Conservation (phyloP, 495 filamentous ascomycete species). For the Lasiosphaeria miniovina region DNA sequence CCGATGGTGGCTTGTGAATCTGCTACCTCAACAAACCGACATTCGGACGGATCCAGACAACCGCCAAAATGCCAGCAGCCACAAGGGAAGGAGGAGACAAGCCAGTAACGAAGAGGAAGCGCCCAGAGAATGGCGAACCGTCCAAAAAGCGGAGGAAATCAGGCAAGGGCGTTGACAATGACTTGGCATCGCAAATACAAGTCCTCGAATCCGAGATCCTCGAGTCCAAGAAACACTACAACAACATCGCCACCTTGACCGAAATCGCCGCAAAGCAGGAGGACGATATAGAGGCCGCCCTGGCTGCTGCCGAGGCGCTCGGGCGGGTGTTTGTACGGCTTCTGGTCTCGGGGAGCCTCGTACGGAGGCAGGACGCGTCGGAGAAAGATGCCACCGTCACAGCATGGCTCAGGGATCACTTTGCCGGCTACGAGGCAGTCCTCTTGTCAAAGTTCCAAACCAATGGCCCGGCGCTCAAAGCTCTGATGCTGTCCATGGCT, state of each 20-base stretch:
- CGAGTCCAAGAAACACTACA: constrained; percentile 85
- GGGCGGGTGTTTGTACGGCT: constrained; percentile 88
- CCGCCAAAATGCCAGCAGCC: constrained; percentile 25
- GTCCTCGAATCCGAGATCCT: constrained; percentile 72
- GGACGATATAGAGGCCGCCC: constrained; percentile 34
- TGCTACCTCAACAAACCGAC: too few species aligned
- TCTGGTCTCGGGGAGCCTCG: constrained; percentile 69
- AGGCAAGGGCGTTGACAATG: constrained; percentile 36
- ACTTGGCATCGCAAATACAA: constrained; percentile 56
- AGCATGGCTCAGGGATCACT: constrained; percentile 73
- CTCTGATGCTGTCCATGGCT: constrained; percentile 76
- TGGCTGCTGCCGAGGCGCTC: constrained; percentile 71
- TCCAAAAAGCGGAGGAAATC: constrained; percentile 50
- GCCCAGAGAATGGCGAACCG: constrained; percentile 40
- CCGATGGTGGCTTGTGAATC: not conserved
- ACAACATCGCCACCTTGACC: constrained; percentile 79
- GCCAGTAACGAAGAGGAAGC: constrained; percentile 44
- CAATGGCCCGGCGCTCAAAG: constrained; percentile 53
- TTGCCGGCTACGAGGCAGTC: constrained; percentile 62
- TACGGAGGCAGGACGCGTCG: constrained; percentile 56
- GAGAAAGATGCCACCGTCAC: constrained; percentile 73
- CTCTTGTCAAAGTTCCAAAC: constrained; percentile 54
- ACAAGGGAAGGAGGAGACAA: constrained; percentile 21
- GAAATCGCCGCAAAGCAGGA: constrained; percentile 48
- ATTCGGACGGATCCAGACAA: not conserved